phyloP scores from a whole-genome alignment of 2,329 filamentous ascomycete species.

The Rutstroemia sp. region DNA sequence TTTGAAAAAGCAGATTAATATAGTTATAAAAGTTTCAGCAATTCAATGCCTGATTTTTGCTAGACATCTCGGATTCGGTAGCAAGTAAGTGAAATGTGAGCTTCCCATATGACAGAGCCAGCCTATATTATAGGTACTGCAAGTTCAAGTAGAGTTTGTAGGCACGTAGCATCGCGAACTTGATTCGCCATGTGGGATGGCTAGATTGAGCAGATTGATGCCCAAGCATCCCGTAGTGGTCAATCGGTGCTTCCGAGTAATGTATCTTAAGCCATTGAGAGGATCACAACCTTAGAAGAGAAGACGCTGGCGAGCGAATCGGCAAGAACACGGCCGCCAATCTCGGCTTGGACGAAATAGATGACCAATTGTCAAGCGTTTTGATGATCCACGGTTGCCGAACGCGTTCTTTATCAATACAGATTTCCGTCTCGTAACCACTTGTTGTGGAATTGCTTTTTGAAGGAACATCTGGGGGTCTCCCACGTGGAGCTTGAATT shows the following conservation, averaged over 20 bases:
- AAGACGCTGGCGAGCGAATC: neutral
- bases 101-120: neutral
- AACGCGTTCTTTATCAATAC: no score
- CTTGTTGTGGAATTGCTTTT: no score
- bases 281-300: neutral
- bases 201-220: neutral
- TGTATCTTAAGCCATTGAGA: slow-evolving; percentile 1
- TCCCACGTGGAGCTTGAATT: neutral
- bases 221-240: neutral
- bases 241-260: neutral
- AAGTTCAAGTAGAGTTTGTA: neutral
- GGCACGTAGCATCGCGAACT: neutral
- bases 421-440: no score
- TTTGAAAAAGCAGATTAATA: neutral
- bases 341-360: neutral
- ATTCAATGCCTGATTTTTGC: neutral
- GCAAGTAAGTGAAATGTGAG: neutral
- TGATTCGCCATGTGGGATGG: neutral
- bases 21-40: neutral
- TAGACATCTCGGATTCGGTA: neutral
- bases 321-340: neutral
- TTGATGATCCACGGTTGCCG: neutral
- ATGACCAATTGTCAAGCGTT: neutral
- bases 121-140: neutral
- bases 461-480: no score